Percentiles rank a stretch among this genome's conserved stretches.
Conservation (phyloP, 2,329 filamentous ascomycete genomes). For the Penicillium sp. region DNA sequence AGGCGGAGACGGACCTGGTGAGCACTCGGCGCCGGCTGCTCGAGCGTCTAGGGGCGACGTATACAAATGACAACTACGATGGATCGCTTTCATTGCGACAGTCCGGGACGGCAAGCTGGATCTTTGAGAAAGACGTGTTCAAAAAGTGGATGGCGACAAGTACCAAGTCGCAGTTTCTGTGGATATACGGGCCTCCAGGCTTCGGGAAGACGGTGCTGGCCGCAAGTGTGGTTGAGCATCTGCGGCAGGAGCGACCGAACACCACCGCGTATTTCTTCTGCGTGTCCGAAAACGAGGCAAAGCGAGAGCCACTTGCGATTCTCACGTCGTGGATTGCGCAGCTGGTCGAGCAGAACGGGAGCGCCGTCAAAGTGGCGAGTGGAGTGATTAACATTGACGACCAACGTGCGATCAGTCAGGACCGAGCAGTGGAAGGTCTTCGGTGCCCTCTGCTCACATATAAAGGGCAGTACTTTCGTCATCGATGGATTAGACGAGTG, state of each 20-base stretch:
- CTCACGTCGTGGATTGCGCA: background rate
- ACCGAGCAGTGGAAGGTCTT: background rate
- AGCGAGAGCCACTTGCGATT: background rate
- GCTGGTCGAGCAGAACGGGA: background rate
- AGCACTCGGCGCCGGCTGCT: background rate
- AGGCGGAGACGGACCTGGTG: background rate
- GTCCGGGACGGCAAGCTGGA: background rate
- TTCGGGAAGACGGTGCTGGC: background rate
- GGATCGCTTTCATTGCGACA: background rate
- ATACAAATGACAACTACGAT: background rate
- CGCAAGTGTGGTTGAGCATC: background rate
- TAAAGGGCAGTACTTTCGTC: background rate
- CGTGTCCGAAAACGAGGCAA: background rate
- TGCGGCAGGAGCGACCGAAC: background rate
- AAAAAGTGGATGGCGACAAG: background rate
- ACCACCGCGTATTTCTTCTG: constrained; percentile 5
- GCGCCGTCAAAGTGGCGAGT: background rate
- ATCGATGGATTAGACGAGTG: constrained; percentile 6
- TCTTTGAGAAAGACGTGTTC: background rate
- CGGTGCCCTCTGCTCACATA: background rate
- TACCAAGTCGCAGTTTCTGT: background rate
- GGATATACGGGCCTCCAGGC: background rate
- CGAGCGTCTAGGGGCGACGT: background rate
- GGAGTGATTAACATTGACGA: background rate
- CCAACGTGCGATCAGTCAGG: background rate